These are phyloP conservation scores for Dothiorella sarmentorum DNA, from an alignment of 2,329 filamentous ascomycete genomes.

Conservation along the genomic window DNA sequence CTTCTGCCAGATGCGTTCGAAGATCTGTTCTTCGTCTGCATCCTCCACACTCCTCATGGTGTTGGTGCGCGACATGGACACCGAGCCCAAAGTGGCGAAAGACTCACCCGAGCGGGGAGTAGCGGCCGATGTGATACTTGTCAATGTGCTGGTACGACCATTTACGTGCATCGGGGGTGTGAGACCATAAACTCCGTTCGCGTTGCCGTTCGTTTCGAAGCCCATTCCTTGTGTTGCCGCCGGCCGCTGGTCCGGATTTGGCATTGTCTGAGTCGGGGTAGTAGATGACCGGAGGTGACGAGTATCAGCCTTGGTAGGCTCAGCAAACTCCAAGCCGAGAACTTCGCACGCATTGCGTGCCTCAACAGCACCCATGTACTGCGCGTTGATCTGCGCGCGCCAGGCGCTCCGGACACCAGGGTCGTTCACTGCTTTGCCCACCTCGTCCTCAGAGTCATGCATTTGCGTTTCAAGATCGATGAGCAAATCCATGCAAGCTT, in stretches of 20 bases:
- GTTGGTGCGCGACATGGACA: slow-evolving; percentile 42
- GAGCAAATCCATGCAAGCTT: slow-evolving; percentile 35
- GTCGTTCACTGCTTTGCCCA: slow-evolving; percentile 34
- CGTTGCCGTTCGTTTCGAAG: slow-evolving; percentile 27
- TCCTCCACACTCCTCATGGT: slow-evolving; percentile 58
- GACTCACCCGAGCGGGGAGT: slow-evolving; percentile 83
- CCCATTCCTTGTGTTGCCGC: slow-evolving; percentile 3
- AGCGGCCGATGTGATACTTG: slow-evolving; percentile 42
- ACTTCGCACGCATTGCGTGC: slow-evolving; percentile 56
- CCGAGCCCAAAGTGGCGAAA: slow-evolving; percentile 58
- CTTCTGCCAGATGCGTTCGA: slow-evolving; percentile 77
- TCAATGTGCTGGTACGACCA: slow-evolving; percentile 53
- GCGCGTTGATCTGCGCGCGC: slow-evolving; percentile 56
- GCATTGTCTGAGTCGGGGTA: slow-evolving; percentile 17
- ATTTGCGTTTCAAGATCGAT: slow-evolving; percentile 25
- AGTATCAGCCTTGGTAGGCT: slow-evolving; percentile 2
- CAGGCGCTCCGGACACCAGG: slow-evolving; percentile 56
- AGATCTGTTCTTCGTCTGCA: slow-evolving; percentile 73
- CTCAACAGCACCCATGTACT: slow-evolving; percentile 58
- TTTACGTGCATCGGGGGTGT: slow-evolving; percentile 33
- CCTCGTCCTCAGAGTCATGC: slow-evolving; percentile 13
- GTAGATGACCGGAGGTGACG: slow-evolving; percentile 11
- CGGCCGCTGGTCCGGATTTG: slow-evolving; percentile 4
- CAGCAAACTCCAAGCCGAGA: slow-evolving; percentile 43
- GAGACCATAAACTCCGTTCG: slow-evolving; percentile 33